phyloP scores from a whole-genome alignment of 2,329 filamentous ascomycete genomes.

The Trichoderma atrobrunneum region DNA sequence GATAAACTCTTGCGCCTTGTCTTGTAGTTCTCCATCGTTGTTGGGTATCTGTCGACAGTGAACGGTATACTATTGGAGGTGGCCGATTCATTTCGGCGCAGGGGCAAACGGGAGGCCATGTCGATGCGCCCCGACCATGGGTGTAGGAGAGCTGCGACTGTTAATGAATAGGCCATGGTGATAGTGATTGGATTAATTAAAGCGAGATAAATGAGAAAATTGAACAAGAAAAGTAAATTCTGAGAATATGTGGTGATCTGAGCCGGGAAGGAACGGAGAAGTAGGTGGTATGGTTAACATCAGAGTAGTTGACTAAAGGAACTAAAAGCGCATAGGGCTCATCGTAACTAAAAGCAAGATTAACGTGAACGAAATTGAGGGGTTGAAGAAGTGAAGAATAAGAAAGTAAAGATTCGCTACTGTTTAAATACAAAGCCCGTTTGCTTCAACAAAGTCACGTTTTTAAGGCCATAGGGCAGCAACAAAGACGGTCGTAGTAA shows the following conservation, averaged over 20 bases:
- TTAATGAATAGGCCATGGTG: background rate
- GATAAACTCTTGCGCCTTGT: background rate
- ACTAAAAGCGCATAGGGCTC: background rate
- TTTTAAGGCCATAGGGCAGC: background rate
- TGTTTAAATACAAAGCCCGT: background rate
- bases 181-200: fast-evolving
- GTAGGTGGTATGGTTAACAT: background rate
- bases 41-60: background rate
- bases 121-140: slow-evolving; percentile 6
- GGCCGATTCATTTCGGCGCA: background rate
- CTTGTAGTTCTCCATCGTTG: background rate
- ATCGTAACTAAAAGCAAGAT: background rate
- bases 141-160: background rate
- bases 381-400: background rate
- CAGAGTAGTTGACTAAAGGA: fast-evolving
- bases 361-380: background rate
- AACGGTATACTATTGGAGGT: too few species aligned
- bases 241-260: background rate
- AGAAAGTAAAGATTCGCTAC: background rate
- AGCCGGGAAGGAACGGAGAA: background rate
- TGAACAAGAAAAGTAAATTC: background rate
- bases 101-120: background rate
- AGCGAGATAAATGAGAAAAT: background rate
- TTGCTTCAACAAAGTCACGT: background rate
- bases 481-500: background rate